phyloP scores from a whole-genome alignment of 768 basidiomycete genomes.

The Ramaria sp. region DNA sequence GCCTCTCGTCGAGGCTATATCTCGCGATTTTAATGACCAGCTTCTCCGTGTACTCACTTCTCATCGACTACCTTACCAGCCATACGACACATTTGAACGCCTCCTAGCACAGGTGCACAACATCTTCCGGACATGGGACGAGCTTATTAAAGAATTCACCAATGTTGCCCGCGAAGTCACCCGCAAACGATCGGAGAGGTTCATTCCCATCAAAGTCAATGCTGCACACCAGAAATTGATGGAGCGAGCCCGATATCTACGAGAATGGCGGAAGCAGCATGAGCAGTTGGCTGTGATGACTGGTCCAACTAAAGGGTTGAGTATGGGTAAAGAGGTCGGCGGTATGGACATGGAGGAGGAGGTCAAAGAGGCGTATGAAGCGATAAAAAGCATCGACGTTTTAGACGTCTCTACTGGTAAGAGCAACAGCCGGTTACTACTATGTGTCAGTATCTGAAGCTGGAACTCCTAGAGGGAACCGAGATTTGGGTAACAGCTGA shows the following conservation, averaged over 20 bases:
- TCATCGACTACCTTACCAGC: conserved; percentile 85
- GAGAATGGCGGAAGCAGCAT: conserved; percentile 94
- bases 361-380: conserved; percentile 91
- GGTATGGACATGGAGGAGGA: conserved; percentile 99
- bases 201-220: conserved; percentile 92
- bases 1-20: conserved; percentile 96
- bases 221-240: conserved; percentile 88
- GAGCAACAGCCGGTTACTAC: conserved; percentile 17
- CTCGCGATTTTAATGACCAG: conserved; percentile 93
- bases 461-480: conserved; percentile 60
- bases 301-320: conserved; percentile 79
- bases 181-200: conserved; percentile 79
- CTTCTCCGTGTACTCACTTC: conserved; percentile 84
- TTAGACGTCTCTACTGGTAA: conserved; percentile 85
- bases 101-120: conserved; percentile 63
- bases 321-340: conserved; percentile 64
- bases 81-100: conserved; percentile 90
- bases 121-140: conserved; percentile 85
- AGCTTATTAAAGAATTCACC: conserved; percentile 83
- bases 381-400: conserved; percentile 94
- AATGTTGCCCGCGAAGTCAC: conserved; percentile 90
- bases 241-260: conserved; percentile 75
- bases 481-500: conserved; percentile 98
- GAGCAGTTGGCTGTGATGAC: conserved; percentile 98
- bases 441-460: not conserved